These are phyloP conservation scores for Neonectria coccinea DNA, from an alignment of 2,329 filamentous ascomycete genomes.

Conservation along the genomic window DNA sequence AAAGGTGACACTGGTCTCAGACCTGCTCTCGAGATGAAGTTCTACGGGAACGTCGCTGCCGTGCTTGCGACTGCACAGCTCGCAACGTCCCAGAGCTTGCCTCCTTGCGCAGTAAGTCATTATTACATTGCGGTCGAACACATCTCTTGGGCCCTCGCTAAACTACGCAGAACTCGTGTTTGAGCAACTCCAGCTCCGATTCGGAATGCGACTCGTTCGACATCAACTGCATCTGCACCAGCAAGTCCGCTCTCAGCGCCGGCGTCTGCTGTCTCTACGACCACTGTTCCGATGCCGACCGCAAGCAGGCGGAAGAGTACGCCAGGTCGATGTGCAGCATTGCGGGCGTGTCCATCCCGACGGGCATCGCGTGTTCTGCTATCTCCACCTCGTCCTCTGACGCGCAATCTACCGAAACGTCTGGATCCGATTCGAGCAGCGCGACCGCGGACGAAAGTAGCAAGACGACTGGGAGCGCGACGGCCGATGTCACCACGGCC, in stretches of 20 bases:
- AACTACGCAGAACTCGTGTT: background rate
- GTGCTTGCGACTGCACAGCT: slow-evolving; percentile 3
- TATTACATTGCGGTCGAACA: background rate
- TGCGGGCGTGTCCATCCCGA: slow-evolving; percentile 6
- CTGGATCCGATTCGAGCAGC: background rate
- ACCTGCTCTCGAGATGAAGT: slow-evolving; percentile 2
- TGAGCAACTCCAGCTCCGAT: background rate
- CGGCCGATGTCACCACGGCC: background rate
- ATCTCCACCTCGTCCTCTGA: background rate
- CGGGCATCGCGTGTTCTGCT: background rate
- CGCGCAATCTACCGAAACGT: background rate
- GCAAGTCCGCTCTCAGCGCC: background rate
- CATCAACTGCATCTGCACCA: slow-evolving; percentile 18
- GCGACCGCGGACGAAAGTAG: background rate
- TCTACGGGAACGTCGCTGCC: slow-evolving; percentile 2
- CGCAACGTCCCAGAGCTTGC: background rate
- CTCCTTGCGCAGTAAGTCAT: slow-evolving; percentile 24
- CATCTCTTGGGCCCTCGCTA: background rate
- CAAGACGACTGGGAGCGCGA: background rate
- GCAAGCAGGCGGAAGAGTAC: slow-evolving; percentile 10
- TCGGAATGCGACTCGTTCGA: slow-evolving; percentile 18
- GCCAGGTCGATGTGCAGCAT: background rate
- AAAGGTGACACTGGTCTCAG: background rate
- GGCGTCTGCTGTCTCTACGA: slow-evolving; percentile 24
- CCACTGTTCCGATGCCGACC: slow-evolving; percentile 18